phyloP scores from a whole-genome alignment of 179 eudicot genomes.

The Nepenthes alata region DNA sequence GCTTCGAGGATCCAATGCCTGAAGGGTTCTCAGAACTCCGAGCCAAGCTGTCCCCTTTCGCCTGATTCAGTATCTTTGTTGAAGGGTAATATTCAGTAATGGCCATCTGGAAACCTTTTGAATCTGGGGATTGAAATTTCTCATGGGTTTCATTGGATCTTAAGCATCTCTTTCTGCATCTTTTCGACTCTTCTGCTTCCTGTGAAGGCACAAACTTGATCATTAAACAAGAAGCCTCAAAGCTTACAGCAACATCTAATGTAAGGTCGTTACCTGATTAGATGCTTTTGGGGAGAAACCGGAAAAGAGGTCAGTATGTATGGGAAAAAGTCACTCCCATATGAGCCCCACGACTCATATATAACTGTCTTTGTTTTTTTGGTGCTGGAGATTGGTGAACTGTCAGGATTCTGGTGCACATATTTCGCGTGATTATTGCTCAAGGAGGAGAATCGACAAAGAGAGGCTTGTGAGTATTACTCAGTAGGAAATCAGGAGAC shows the following conservation, averaged over 20 bases:
- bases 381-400: no score
- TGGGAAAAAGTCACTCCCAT: no score
- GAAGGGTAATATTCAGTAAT: conserved; percentile 70
- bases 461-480: no score
- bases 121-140: conserved; percentile 23
- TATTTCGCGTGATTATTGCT: no score
- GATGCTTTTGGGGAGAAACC: no score
- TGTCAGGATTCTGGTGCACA: no score
- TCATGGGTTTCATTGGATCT: conserved; percentile 11
- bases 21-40: conserved; percentile 6
- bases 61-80: conserved; percentile 28
- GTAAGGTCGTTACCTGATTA: background rate
- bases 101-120: conserved; percentile 41
- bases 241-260: background rate
- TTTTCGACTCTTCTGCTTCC: conserved; percentile 53
- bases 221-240: background rate
- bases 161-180: conserved; percentile 18
- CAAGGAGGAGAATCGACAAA: no score
- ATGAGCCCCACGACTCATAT: no score
- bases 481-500: no score
- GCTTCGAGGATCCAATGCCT: conserved; percentile 18
- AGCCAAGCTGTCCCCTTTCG: conserved; percentile 14
- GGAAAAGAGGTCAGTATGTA: no score
- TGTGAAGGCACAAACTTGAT: conserved; percentile 8
- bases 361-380: no score